Conservation (phyloP, 2,329 filamentous ascomycete species). For the Bisporella sp. region DNA sequence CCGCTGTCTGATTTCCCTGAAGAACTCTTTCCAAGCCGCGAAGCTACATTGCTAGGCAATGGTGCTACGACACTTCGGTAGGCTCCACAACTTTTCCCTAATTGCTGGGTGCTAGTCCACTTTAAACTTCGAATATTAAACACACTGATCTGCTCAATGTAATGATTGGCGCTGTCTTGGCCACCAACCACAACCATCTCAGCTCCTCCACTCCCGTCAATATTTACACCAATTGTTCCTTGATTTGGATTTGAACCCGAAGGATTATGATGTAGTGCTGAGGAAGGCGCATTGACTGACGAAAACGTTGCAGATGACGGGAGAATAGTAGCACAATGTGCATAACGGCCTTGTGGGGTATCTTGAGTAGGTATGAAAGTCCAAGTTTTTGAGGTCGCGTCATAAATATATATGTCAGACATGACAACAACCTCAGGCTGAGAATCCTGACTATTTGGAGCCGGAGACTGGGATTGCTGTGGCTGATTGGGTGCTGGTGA, state of each 20-base stretch:
- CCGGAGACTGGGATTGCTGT: slow-evolving; percentile 34
- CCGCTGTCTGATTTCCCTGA: slow-evolving; percentile 32
- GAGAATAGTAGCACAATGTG: slow-evolving; percentile 89
- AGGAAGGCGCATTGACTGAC: slow-evolving; percentile 74
- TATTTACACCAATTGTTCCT: slow-evolving; percentile 77
- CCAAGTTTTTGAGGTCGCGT: slow-evolving; percentile 77
- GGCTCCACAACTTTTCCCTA: slow-evolving; percentile 90
- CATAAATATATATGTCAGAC: slow-evolving; percentile 96
- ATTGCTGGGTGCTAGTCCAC: slow-evolving; percentile 83
- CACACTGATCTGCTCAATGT: slow-evolving; percentile 97
- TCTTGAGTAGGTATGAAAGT: slow-evolving; percentile 75
- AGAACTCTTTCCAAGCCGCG: slow-evolving; percentile 57
- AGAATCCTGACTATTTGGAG: slow-evolving; percentile 46
- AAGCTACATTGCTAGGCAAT: slow-evolving; percentile 57
- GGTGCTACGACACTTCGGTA: slow-evolving; percentile 94
- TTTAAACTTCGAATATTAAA: slow-evolving; percentile 94
- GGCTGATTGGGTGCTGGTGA: slow-evolving; percentile 56
- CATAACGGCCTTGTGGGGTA: slow-evolving; percentile 87
- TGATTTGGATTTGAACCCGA: slow-evolving; percentile 77
- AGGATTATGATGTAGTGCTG: slow-evolving; percentile 85
- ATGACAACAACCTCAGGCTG: slow-evolving; percentile 90
- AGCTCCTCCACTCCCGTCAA: slow-evolving; percentile 85
- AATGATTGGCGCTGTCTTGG: slow-evolving; percentile 95
- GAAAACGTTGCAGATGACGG: slow-evolving; percentile 84
- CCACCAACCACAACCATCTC: slow-evolving; percentile 97